phyloP scores from a whole-genome alignment of 352 stramenopile genomes.

The Phytopythium litorale region DNA sequence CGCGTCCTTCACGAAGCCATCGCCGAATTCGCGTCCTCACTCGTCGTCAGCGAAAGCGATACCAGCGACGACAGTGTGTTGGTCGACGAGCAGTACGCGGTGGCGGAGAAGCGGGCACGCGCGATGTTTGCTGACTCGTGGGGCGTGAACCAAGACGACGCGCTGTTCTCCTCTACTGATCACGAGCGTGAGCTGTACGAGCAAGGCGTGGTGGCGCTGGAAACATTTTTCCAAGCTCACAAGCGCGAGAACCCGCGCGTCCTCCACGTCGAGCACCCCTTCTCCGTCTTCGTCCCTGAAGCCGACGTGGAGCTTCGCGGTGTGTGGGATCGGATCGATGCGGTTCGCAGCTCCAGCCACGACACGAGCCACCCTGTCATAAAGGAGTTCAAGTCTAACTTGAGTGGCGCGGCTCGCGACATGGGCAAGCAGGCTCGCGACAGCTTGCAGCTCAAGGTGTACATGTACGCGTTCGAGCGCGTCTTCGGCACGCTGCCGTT shows the following conservation, averaged over 20 bases:
- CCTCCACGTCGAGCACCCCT: constrained; percentile 56
- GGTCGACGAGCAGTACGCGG: background rate
- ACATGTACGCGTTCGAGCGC: constrained; percentile 72
- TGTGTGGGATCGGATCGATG: constrained; percentile 78
- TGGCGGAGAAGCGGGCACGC: constrained; percentile 12
- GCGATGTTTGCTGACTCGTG: constrained; percentile 25
- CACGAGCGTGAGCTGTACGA: constrained; percentile 33
- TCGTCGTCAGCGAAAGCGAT: constrained; percentile 18
- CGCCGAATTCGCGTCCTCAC: constrained; percentile 36
- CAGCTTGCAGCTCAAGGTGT: constrained; percentile 83
- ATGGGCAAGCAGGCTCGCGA: constrained; percentile 45
- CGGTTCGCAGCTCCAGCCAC: background rate
- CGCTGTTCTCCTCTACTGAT: constrained; percentile 32
- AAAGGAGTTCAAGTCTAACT: constrained; percentile 85
- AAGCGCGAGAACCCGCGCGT: constrained; percentile 21
- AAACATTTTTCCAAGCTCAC: constrained; percentile 41
- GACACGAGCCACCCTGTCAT: constrained; percentile 28
- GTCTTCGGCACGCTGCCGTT: constrained; percentile 47
- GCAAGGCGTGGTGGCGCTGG: constrained; percentile 31
- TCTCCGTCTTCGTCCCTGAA: constrained; percentile 44
- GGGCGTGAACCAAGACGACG: constrained; percentile 6
- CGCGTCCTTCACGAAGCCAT: constrained; percentile 68
- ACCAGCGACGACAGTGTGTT: constrained; percentile 9
- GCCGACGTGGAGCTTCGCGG: constrained; percentile 54
- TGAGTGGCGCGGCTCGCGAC: constrained; percentile 44